phyloP scores from a whole-genome alignment of 116 monocot species.

The Trichopus zeylanicus region DNA sequence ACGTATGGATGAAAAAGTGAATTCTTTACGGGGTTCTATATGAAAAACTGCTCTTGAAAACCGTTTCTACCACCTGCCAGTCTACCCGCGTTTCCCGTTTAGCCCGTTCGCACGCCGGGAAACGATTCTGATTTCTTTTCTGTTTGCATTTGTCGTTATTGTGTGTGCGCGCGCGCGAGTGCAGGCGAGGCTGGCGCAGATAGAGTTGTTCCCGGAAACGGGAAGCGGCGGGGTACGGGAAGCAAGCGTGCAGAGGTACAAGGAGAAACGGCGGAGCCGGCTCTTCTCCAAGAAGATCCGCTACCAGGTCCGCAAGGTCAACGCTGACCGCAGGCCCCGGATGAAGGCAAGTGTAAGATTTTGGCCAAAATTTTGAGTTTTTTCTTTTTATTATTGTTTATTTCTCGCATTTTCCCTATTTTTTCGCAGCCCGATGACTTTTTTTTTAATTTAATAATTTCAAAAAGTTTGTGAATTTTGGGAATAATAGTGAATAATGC shows the following conservation, averaged over 20 bases:
- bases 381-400: neutral
- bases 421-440: neutral
- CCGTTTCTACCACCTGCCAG: too few species aligned
- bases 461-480: neutral
- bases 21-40: too few species aligned
- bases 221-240: conserved; percentile 35
- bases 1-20: too few species aligned
- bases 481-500: neutral
- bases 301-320: conserved; percentile 74
- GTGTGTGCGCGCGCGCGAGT: too few species aligned
- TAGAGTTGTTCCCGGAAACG: conserved; percentile 49
- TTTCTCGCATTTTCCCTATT: neutral
- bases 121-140: too few species aligned
- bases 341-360: conserved; percentile 68
- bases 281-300: conserved; percentile 85
- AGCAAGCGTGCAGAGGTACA: conserved; percentile 71
- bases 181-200: conserved; percentile 39
- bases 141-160: too few species aligned
- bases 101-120: too few species aligned
- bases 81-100: too few species aligned
- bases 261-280: conserved; percentile 68
- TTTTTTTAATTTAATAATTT: neutral
- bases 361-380: neutral
- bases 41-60: too few species aligned
- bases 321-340: conserved; percentile 58